These are phyloP conservation scores for Leucaena leucocephala DNA, from an alignment of 306 rosid species.

Conservation along the genomic window DNA sequence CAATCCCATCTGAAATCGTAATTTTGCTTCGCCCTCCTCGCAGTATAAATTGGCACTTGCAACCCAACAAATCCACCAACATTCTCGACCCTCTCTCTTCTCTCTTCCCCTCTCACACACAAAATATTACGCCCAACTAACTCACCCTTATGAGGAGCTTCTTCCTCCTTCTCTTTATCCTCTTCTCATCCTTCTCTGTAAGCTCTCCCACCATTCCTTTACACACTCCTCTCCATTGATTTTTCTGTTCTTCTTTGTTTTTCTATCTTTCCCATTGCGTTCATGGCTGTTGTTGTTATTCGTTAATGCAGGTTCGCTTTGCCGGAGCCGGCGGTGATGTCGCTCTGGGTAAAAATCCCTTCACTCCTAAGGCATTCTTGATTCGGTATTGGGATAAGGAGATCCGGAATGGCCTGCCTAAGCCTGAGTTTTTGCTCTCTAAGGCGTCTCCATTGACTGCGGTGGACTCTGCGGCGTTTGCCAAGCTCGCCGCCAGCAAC, in stretches of 20 bases:
- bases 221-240: neutral
- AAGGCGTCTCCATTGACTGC: conserved; percentile 80
- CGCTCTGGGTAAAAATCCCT: conserved; percentile 58
- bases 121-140: conserved; percentile 38
- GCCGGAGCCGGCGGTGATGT: conserved; percentile 32
- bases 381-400: conserved; percentile 87
- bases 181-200: conserved; percentile 67
- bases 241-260: neutral
- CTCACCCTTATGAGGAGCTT: conserved; percentile 44
- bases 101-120: neutral
- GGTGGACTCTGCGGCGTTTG: conserved; percentile 60
- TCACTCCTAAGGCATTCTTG: conserved; percentile 68
- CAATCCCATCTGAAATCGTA: conserved; percentile 28
- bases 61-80: conserved; percentile 62
- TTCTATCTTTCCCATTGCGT: neutral
- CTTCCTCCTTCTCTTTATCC: conserved; percentile 50
- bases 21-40: conserved; percentile 29
- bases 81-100: conserved; percentile 42
- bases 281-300: conserved; percentile 27
- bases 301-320: conserved; percentile 68
- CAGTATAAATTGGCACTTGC: conserved; percentile 54
- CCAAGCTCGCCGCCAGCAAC: conserved; percentile 60
- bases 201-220: conserved; percentile 31
- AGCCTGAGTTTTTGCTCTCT: conserved; percentile 61
- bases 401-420: conserved; percentile 66